Conservation (phyloP, 169 alveolate species). For the Besnoitia besnoiti region DNA sequence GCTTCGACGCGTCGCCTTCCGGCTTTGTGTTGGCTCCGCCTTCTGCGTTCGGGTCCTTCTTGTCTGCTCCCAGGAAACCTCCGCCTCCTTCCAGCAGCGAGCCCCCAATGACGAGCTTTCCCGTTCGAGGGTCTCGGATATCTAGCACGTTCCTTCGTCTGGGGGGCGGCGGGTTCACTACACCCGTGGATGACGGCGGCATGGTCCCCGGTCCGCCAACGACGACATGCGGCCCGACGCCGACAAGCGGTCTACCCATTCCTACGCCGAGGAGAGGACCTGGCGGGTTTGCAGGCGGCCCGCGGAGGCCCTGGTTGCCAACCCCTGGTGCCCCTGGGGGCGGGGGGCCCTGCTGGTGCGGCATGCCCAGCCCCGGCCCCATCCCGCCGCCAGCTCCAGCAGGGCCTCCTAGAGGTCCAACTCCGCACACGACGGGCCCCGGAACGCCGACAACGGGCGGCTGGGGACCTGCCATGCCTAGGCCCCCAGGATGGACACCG, state of each 20-base stretch:
- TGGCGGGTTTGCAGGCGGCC: background rate
- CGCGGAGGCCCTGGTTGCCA: background rate
- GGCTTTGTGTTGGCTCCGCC: background rate
- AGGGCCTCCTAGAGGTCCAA: background rate
- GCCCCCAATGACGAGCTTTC: background rate
- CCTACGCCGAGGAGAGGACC: background rate
- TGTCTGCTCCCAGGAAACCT: background rate
- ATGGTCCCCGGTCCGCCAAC: background rate
- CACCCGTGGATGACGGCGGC: background rate
- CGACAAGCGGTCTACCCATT: background rate
- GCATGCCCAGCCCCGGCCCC: background rate
- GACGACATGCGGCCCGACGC: background rate
- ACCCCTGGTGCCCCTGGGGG: background rate
- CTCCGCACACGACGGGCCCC: background rate
- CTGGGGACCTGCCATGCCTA: background rate
- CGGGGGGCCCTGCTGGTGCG: too few species aligned
- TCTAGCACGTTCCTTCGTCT: background rate
- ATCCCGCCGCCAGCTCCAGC: background rate
- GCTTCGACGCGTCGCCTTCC: background rate
- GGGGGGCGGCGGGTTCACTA: slow-evolving; percentile 2
- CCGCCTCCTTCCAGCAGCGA: background rate
- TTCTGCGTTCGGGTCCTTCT: background rate
- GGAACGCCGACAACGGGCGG: background rate
- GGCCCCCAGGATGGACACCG: background rate
- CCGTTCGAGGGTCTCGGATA: background rate